Evolutionary conservation across 176 grass and related monocot species (phyloP), one percentile per base, ranked within the genome.

Genomic region (Oryza brachyantha): DNA sequence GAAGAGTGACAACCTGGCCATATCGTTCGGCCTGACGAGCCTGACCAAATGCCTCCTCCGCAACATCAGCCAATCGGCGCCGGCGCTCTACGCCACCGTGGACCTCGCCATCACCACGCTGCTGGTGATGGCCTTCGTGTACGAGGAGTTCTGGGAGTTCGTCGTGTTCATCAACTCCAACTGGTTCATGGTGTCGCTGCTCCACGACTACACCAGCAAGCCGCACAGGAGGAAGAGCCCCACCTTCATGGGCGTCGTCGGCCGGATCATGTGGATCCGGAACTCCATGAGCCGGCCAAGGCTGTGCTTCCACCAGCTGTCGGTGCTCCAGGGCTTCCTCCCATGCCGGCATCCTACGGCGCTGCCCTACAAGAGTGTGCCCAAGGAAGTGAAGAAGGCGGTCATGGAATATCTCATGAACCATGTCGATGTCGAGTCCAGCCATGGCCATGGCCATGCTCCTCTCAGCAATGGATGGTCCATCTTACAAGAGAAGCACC

Each of bases 111-210:
- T 82, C 70, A 66, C 80, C 40, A 0, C 54, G 7, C 57, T 82
- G 1, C 80, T 82, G n/a, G 26, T 74, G 69, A 10, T 74, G n/a
- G 34, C 52, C 1, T 32, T 32, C 31, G 4, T 77, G 25, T 84
- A 59, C 27, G 72, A 75, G 81, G 81, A 84, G 3, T 11, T 21
- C 0, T 66, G 72, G 81, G 81, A 84, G 62, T 2, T 84, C 26
- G 1, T 60, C 17, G 35, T 68, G 11, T 76, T 75, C 19, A 1
- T 83, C 0, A 72, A 76, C 72, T 84, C 81, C 34, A 32, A 84
- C 25, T 84, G 81, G 81, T 11, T 84, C 72, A 60, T 26, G 34
- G 81, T 84, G 0, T 68, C 59, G 0, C 0, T 83, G 24, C 62
- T 79, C 21, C 43, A 46, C 62, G 8, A 10, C 1, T 64, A 64